phyloP scores from a whole-genome alignment of 2,329 filamentous ascomycete species.

The Microsporum ferrugineum region DNA sequence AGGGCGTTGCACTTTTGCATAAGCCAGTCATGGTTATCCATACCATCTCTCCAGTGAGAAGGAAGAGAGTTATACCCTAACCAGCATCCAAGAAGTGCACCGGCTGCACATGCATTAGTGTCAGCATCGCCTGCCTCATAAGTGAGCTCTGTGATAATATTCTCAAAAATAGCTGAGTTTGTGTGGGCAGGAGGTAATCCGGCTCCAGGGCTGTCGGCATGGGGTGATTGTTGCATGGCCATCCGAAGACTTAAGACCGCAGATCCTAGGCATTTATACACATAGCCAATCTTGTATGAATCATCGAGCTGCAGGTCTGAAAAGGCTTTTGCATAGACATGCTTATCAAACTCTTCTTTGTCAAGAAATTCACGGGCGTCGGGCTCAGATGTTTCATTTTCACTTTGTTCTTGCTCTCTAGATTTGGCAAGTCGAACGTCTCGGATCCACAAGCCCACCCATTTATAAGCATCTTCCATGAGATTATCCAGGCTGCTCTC shows the following conservation, averaged over 20 bases:
- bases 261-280: constrained; percentile 44
- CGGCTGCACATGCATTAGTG: constrained; percentile 44
- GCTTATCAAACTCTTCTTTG: constrained; percentile 31
- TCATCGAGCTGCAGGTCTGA: constrained; percentile 38
- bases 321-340: constrained; percentile 30
- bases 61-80: constrained; percentile 40
- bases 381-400: constrained; percentile 9
- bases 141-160: constrained; percentile 38
- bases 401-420: constrained; percentile 6
- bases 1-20: constrained; percentile 11
- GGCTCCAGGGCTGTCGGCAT: not conserved
- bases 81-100: constrained; percentile 40
- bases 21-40: constrained; percentile 21
- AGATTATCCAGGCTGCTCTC: constrained; percentile 35
- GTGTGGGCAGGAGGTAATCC: not conserved
- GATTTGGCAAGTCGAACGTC: constrained; percentile 18
- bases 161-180: constrained; percentile 31
- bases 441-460: constrained; percentile 28
- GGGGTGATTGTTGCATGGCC: constrained; percentile 29
- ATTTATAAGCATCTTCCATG: constrained; percentile 32
- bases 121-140: constrained; percentile 46
- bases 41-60: constrained; percentile 40
- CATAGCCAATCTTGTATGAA: constrained; percentile 39
- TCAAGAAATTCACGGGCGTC: constrained; percentile 23
- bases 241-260: constrained; percentile 37